Evolutionary conservation across 306 rosid species (phyloP).

Genomic region (Oemleria cerasiformis): DNA sequence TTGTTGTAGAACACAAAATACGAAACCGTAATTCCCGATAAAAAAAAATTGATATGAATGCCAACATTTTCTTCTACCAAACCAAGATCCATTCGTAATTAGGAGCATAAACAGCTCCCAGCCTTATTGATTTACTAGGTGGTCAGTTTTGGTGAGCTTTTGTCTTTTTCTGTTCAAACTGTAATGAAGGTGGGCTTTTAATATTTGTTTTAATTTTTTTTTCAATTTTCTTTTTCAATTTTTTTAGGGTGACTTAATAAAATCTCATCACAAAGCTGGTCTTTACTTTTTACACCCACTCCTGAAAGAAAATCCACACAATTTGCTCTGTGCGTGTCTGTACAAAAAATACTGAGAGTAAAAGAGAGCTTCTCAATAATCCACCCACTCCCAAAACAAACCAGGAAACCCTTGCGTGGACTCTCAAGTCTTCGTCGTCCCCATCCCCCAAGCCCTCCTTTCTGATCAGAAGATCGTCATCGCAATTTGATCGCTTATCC

Average conservation of each 20-base stretch:
- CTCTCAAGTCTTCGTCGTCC: slow-evolving; percentile 7
- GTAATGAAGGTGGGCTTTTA: no score
- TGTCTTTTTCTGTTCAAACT: background rate
- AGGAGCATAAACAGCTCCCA: background rate
- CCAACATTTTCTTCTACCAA: no score
- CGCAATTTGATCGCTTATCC: slow-evolving; percentile 7
- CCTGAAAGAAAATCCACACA: background rate
- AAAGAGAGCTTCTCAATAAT: background rate
- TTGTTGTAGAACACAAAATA: no score
- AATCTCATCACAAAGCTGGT: no score
- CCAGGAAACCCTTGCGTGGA: slow-evolving; percentile 11
- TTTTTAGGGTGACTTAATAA: no score
- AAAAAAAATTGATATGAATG: no score
- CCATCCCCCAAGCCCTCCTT: background rate
- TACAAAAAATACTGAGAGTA: background rate
- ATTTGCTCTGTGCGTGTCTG: background rate
- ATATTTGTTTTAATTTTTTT: no score
- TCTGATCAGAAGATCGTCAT: background rate
- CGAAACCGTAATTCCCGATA: no score
- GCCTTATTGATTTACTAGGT: background rate
- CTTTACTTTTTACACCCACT: no score
- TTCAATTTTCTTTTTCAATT: no score
- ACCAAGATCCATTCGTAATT: no score
- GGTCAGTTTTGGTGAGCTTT: background rate
- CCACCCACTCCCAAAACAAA: slow-evolving; percentile 4